phyloP scores from a whole-genome alignment of 129 eudicot genomes.

The Helichrysum umbraculigerum region DNA sequence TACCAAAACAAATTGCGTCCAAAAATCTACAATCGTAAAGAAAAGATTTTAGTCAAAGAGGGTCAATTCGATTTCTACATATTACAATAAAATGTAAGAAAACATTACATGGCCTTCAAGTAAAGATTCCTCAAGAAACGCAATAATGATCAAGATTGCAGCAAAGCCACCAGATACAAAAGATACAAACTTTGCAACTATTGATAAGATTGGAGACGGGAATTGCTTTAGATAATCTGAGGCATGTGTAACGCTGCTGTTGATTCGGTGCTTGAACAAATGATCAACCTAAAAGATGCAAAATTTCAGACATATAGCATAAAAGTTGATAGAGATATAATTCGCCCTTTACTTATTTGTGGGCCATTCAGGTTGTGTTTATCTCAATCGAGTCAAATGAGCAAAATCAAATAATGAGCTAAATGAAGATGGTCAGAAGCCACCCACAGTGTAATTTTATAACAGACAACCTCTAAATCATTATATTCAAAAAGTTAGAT shows the following conservation, averaged over 20 bases:
- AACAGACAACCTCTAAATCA: neutral
- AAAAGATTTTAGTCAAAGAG: slow-evolving; percentile 3
- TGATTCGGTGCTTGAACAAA: slow-evolving; percentile 85
- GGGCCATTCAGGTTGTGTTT: slow-evolving; percentile 1
- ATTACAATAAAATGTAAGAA: neutral
- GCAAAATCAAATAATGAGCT: neutral
- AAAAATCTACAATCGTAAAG: slow-evolving; percentile 54
- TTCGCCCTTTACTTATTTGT: neutral
- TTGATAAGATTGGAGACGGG: slow-evolving; percentile 83
- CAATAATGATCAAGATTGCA: slow-evolving; percentile 89
- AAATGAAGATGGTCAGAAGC: neutral
- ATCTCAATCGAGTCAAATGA: neutral
- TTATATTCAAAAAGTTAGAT: neutral
- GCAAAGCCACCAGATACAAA: slow-evolving; percentile 98
- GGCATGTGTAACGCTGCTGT: slow-evolving; percentile 81
- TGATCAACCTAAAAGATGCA: slow-evolving; percentile 75
- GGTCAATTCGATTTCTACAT: neutral
- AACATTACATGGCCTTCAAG: slow-evolving; percentile 97
- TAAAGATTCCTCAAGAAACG: slow-evolving; percentile 90
- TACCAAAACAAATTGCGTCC: slow-evolving; percentile 98
- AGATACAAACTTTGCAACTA: slow-evolving; percentile 86
- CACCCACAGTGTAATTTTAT: neutral
- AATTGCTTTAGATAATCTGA: slow-evolving; percentile 86
- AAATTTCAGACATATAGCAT: slow-evolving; percentile 1
- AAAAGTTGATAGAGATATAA: neutral